phyloP scores from a whole-genome alignment of 2,329 filamentous ascomycete species.

The Penicillium vulpinum region DNA sequence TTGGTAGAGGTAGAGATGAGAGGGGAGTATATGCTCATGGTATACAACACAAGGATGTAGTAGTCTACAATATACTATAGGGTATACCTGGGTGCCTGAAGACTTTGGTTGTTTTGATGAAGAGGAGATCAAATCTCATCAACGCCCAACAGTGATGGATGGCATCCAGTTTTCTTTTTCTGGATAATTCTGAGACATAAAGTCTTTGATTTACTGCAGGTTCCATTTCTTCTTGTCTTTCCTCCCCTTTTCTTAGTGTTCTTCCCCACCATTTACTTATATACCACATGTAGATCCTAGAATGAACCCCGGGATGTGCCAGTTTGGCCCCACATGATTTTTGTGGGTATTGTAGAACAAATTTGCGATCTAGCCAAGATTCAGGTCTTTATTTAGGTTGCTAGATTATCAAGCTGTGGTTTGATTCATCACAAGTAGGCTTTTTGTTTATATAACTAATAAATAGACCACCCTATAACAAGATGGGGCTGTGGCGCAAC shows the following conservation, averaged over 20 bases:
- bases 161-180: too few relatives aligned
- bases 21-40: neutral
- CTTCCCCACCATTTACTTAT: too few relatives aligned
- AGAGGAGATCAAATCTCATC: too few relatives aligned
- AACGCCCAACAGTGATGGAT: too few relatives aligned
- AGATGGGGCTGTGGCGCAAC: conserved; percentile 4
- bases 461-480: too few relatives aligned
- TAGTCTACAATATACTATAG: neutral
- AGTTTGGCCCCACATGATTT: neutral
- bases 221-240: neutral
- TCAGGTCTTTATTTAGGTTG: neutral
- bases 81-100: neutral
- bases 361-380: neutral
- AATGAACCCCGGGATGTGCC: neutral
- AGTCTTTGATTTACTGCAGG: neutral
- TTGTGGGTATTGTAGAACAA: neutral
- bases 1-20: neutral
- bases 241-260: neutral
- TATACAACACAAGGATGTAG: neutral
- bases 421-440: too few relatives aligned
- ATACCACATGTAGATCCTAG: neutral
- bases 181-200: too few relatives aligned
- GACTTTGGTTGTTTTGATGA: neutral
- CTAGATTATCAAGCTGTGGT: too few relatives aligned
- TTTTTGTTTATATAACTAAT: too few relatives aligned